A percentile compares a stretch with the other conserved stretches of the same genome.
phyloP scores from a whole-genome alignment of 2,329 filamentous ascomycete species.

The Arthrobotrys musiformis region DNA sequence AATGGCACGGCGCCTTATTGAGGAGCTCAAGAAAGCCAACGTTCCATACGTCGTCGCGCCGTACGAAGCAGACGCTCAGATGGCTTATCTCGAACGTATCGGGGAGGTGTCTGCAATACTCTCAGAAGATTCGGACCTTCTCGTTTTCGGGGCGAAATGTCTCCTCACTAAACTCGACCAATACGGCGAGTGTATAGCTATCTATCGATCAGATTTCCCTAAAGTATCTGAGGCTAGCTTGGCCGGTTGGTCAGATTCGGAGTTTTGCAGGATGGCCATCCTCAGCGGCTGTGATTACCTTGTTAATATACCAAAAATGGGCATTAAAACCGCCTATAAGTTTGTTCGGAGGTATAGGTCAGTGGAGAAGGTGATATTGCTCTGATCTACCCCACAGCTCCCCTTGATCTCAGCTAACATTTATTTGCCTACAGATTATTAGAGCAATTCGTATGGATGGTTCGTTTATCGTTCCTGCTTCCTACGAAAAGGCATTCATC shows the following conservation, averaged over 20 bases:
- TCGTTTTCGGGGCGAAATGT: constrained; percentile 92
- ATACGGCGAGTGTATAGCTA: constrained; percentile 90
- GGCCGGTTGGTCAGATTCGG: constrained; percentile 88
- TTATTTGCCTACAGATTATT: constrained; percentile 63
- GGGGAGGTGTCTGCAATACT: constrained; percentile 87
- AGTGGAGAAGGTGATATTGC: constrained; percentile 74
- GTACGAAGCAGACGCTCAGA: constrained; percentile 96
- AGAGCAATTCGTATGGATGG: constrained; percentile 88
- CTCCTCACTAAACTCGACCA: constrained; percentile 94
- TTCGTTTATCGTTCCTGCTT: constrained; percentile 80
- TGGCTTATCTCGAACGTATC: constrained; percentile 89
- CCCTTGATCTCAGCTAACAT: not conserved
- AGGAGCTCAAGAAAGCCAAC: constrained; percentile 82
- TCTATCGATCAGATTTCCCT: constrained; percentile 88
- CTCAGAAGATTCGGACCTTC: constrained; percentile 93
- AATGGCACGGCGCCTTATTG: constrained; percentile 92
- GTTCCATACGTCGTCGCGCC: constrained; percentile 93
- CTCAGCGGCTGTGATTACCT: constrained; percentile 96
- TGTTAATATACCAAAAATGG: constrained; percentile 83
- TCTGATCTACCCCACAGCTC: not conserved
- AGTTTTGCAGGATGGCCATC: constrained; percentile 96
- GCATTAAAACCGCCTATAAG: constrained; percentile 91
- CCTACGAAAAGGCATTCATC: constrained; percentile 82
- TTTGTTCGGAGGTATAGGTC: constrained; percentile 90
- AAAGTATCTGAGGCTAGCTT: constrained; percentile 82